Percentiles rank a stretch among this genome's conserved stretches.
phyloP scores from a whole-genome alignment of 2,329 filamentous ascomycete genomes.

The Fusarium sp. region DNA sequence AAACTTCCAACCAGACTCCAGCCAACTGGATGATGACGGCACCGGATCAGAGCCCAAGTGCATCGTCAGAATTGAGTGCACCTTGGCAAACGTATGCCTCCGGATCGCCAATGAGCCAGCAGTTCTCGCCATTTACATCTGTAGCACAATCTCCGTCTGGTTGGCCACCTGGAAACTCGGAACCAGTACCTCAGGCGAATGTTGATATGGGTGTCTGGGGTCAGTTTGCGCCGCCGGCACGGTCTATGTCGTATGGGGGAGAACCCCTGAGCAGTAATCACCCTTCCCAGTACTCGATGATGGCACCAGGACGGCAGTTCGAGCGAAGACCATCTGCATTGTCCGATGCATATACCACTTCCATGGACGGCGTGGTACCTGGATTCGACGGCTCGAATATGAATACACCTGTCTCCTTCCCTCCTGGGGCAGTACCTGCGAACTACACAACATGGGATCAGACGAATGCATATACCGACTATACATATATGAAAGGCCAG shows the following conservation, averaged over 20 bases:
- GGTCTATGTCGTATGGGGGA: slow-evolving; percentile 62
- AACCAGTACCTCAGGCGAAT: slow-evolving; percentile 55
- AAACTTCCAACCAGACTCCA: slow-evolving; percentile 53
- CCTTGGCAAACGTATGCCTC: slow-evolving; percentile 63
- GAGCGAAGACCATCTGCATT: slow-evolving; percentile 57
- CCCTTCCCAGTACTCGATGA: slow-evolving; percentile 54
- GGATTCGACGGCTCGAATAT: slow-evolving; percentile 52
- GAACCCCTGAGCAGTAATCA: slow-evolving; percentile 53
- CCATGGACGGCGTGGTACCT: slow-evolving; percentile 52
- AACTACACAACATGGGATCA: slow-evolving; percentile 59
- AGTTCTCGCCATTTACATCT: slow-evolving; percentile 62
- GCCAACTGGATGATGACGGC: slow-evolving; percentile 60
- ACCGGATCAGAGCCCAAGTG: slow-evolving; percentile 51
- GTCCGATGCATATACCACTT: slow-evolving; percentile 58
- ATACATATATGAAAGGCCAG: slow-evolving; percentile 53
- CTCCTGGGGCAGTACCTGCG: slow-evolving; percentile 52
- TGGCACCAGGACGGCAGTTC: slow-evolving; percentile 54
- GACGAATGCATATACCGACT: slow-evolving; percentile 48
- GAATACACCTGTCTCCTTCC: slow-evolving; percentile 48
- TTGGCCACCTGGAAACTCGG: slow-evolving; percentile 55
- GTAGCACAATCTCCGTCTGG: slow-evolving; percentile 53
- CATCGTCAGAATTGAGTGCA: slow-evolving; percentile 57
- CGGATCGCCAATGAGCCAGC: slow-evolving; percentile 62
- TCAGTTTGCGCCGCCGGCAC: slow-evolving; percentile 54
- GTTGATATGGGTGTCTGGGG: slow-evolving; percentile 56